Conservation (phyloP, 345 rosid species). For the Pistacia atlantica region DNA sequence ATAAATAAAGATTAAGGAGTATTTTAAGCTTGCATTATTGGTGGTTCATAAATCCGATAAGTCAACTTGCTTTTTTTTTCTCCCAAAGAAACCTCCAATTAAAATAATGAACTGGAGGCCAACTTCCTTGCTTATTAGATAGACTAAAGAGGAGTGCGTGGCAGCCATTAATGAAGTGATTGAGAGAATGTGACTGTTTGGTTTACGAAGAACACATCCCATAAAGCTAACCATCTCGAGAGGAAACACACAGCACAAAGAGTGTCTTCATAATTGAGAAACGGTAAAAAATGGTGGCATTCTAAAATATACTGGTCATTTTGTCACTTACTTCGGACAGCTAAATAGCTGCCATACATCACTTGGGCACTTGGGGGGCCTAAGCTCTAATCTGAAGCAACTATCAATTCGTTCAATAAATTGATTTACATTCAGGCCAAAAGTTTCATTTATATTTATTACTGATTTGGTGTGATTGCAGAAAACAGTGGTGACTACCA, state of each 20-base stretch:
- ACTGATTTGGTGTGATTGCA: constrained; percentile 24
- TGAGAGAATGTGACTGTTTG: background rate
- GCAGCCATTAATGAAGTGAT: background rate
- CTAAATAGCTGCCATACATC: background rate
- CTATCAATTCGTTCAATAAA: background rate
- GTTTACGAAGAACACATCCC: background rate
- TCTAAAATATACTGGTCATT: background rate
- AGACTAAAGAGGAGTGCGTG: background rate
- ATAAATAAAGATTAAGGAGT: too few relatives aligned
- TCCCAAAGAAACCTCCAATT: too few relatives aligned
- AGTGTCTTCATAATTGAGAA: too few relatives aligned
- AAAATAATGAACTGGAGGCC: background rate
- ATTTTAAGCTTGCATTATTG: background rate
- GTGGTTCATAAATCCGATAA: background rate
- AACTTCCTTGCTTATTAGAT: too few relatives aligned
- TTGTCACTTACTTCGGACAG: background rate
- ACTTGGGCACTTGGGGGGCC: too few relatives aligned
- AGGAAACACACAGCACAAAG: background rate
- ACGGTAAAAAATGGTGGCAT: background rate
- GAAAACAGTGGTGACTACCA: constrained; percentile 70
- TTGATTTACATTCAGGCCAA: background rate
- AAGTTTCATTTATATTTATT: background rate
- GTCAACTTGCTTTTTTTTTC: background rate
- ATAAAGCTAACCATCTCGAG: too few relatives aligned
- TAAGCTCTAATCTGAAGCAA: background rate